Conservation (phyloP, 179 eudicot species). For the Corrigiola litoralis region DNA sequence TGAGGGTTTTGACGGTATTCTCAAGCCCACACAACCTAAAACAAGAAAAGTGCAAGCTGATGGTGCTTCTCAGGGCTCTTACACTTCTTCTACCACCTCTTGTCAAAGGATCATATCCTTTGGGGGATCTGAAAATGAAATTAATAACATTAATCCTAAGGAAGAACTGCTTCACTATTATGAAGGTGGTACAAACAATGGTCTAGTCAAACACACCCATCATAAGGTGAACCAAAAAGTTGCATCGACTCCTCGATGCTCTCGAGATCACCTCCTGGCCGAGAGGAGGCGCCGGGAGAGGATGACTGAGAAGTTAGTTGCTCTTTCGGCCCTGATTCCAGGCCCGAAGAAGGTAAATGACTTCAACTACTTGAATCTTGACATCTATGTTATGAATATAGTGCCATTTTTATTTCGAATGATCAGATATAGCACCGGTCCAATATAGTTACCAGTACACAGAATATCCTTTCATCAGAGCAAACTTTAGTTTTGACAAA, state of each 20-base stretch:
- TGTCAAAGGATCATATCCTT: slow-evolving; percentile 14
- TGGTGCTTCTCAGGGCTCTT: slow-evolving; percentile 5
- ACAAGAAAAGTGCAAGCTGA: neutral
- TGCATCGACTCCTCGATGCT: neutral
- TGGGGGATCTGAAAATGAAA: neutral
- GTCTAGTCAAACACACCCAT: neutral
- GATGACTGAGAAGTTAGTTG: slow-evolving; percentile 19
- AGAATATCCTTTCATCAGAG: no score
- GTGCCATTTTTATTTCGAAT: no score
- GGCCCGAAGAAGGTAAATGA: slow-evolving; percentile 29
- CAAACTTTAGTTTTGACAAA: no score
- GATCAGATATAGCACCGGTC: no score
- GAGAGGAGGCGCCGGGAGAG: slow-evolving; percentile 31
- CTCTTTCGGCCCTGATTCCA: slow-evolving; percentile 31
- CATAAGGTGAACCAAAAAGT: neutral
- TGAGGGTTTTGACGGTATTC: neutral
- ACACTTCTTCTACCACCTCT: slow-evolving; percentile 10
- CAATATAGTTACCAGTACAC: no score
- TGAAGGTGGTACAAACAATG: slow-evolving; percentile 13
- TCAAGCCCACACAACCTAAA: no score
- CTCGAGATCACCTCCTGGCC: slow-evolving; percentile 26
- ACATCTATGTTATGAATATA: no score
- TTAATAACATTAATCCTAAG: neutral
- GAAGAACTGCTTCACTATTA: slow-evolving; percentile 3
- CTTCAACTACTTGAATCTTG: no score